phyloP scores from a whole-genome alignment of 179 eudicot species.

The Drosera spatulata region DNA sequence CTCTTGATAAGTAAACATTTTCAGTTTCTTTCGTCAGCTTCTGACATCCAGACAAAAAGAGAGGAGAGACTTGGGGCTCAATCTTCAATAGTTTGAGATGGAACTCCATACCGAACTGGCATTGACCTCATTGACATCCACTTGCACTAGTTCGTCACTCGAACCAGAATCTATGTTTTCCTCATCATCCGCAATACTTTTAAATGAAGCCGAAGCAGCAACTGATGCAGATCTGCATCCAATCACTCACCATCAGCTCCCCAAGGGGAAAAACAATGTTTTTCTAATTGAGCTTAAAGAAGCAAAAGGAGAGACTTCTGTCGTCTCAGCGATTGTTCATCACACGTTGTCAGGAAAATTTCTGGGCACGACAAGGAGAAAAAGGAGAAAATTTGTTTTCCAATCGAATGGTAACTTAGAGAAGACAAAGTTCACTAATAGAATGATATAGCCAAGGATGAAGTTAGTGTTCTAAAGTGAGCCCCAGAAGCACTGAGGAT shows the following conservation, averaged over 20 bases:
- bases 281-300: background rate
- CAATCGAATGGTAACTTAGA: no score
- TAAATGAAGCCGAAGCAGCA: conserved; percentile 56
- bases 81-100: conserved; percentile 1
- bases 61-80: background rate
- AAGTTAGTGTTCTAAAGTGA: no score
- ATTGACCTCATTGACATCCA: conserved; percentile 33
- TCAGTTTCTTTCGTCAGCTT: background rate
- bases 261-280: background rate
- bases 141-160: conserved; percentile 47
- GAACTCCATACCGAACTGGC: conserved; percentile 59
- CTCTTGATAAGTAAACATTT: background rate
- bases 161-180: conserved; percentile 82
- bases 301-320: background rate
- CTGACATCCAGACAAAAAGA: background rate
- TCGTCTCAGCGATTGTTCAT: background rate
- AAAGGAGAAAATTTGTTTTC: no score
- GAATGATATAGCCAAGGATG: no score
- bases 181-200: conserved; percentile 52
- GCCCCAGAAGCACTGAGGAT: no score
- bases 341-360: no score
- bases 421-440: no score
- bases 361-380: no score
- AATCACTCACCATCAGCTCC: background rate
- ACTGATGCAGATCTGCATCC: conserved; percentile 69